phyloP scores from a whole-genome alignment of 2,329 filamentous ascomycete genomes.

The Colletotrichum eleusines region DNA sequence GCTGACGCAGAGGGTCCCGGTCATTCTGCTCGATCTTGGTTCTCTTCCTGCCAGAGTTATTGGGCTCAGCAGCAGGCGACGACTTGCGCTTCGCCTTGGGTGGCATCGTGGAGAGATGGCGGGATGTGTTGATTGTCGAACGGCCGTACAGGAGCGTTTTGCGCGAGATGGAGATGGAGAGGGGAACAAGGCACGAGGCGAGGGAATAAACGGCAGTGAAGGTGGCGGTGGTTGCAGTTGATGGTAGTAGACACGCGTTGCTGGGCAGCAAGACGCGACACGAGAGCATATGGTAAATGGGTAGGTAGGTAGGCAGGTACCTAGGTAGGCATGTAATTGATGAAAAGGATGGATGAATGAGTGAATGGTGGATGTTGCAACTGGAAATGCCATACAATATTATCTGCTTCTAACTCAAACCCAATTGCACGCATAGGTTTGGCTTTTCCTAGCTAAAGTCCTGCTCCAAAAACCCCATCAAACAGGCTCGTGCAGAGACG shows the following conservation, averaged over 20 bases:
- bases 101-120: conserved; percentile 46
- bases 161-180: too few species aligned
- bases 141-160: background rate
- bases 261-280: conserved; percentile 27
- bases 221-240: background rate
- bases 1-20: conserved; percentile 54
- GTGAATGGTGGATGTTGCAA: background rate
- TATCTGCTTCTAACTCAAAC: background rate
- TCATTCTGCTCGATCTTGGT: conserved; percentile 47
- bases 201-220: background rate
- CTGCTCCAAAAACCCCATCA: too few species aligned
- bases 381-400: background rate
- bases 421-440: background rate
- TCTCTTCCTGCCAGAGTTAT: conserved; percentile 48
- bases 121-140: background rate
- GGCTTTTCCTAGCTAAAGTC: too few species aligned
- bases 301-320: too few species aligned
- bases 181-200: background rate
- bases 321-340: too few species aligned
- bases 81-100: conserved; percentile 48
- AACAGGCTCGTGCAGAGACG: background rate
- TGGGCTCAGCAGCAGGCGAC: conserved; percentile 41
- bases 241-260: conserved; percentile 15
- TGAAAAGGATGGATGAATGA: background rate
- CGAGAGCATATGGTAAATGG: conserved; percentile 7